These are phyloP conservation scores for Dujonia santamariae DNA, from an alignment of 1,139 yeast species.

Conservation along the genomic window DNA sequence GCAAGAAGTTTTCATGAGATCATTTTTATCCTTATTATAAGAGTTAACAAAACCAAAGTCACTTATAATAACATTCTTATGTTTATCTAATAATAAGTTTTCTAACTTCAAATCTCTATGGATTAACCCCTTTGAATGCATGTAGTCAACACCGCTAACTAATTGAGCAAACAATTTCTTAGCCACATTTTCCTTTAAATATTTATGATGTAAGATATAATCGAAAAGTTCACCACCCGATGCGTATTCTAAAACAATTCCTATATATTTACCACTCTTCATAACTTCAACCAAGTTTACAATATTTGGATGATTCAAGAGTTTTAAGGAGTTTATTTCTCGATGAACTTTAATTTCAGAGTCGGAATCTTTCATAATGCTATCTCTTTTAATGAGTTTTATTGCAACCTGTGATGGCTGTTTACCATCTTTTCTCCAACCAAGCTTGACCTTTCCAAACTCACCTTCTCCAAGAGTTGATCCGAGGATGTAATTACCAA, in stretches of 20 bases:
- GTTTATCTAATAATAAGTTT: conserved; percentile 72
- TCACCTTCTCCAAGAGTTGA: conserved; percentile 98
- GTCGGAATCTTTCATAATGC: conserved; percentile 78
- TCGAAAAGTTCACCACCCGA: conserved; percentile 97
- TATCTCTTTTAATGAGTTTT: conserved; percentile 82
- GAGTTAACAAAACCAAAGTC: conserved; percentile 94
- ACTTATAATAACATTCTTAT: conserved; percentile 73
- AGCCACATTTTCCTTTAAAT: conserved; percentile 81
- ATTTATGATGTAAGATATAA: conserved; percentile 82
- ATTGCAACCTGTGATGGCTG: conserved; percentile 89
- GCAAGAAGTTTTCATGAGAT: conserved; percentile 91
- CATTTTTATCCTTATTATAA: conserved; percentile 60
- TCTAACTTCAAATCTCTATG: conserved; percentile 78
- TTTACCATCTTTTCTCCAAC: conserved; percentile 85
- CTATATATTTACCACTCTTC: conserved; percentile 92
- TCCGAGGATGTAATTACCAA: conserved; percentile 87
- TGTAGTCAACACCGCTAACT: conserved; percentile 88
- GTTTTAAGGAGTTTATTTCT: conserved; percentile 86
- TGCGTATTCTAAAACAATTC: conserved; percentile 93
- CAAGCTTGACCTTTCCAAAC: conserved; percentile 95
- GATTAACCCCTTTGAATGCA: conserved; percentile 79
- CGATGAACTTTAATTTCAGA: conserved; percentile 87
- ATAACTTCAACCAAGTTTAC: conserved; percentile 89
- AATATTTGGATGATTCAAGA: conserved; percentile 88
- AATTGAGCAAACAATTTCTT: conserved; percentile 88